phyloP scores from a whole-genome alignment of 2,329 filamentous ascomycete genomes.

The Sporothrix dimorphospora region DNA sequence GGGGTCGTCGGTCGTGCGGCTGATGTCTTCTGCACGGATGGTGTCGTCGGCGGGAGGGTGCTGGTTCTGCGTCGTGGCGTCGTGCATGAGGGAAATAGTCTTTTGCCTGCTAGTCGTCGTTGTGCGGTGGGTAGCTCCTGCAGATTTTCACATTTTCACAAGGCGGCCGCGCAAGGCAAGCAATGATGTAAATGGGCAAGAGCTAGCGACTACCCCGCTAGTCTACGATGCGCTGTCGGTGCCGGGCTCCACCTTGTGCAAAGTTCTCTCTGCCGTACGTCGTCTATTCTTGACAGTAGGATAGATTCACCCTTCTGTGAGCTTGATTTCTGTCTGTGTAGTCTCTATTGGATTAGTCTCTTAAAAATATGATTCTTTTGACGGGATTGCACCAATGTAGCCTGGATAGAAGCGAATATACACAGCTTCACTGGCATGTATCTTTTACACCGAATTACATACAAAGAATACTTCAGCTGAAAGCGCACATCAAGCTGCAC shows the following conservation, averaged over 20 bases:
- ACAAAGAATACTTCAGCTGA: background rate
- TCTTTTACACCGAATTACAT: background rate
- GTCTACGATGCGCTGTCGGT: conserved; percentile 7
- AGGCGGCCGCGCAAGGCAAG: background rate
- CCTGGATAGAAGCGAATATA: background rate
- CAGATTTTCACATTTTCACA: conserved; percentile 18
- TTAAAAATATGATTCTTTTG: background rate
- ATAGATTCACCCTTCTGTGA: background rate
- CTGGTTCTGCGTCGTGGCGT: background rate
- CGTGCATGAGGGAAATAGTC: conserved; percentile 10
- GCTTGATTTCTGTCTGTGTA: background rate
- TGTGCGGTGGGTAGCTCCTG: conserved; percentile 15
- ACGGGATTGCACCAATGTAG: background rate
- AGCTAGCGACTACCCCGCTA: conserved; percentile 16
- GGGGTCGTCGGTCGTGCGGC: background rate
- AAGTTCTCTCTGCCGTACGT: conserved; percentile 6
- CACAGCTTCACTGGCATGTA: background rate
- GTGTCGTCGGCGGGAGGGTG: background rate
- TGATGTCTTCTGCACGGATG: background rate
- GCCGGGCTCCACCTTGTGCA: conserved; percentile 11
- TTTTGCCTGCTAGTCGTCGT: background rate
- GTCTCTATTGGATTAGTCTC: background rate
- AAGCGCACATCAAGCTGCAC: background rate
- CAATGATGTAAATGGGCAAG: conserved; percentile 23
- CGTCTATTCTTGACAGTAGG: too few species aligned